A percentile compares a stretch with the other conserved stretches of the same genome.
phyloP scores from a whole-genome alignment of 2,329 filamentous ascomycete species.

The Gliomastix tumulicola region DNA sequence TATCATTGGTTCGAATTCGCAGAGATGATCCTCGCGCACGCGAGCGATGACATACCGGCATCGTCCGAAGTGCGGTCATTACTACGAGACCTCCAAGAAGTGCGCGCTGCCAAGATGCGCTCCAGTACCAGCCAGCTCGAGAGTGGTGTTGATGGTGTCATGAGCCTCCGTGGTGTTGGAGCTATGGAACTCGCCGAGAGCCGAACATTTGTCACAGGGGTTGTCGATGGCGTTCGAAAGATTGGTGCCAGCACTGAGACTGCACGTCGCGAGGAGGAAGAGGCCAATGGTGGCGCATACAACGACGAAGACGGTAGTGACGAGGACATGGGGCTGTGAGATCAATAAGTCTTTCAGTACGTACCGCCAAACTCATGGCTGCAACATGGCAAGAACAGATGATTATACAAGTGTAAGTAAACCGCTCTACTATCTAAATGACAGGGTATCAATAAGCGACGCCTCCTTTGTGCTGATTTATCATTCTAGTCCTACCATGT shows the following conservation, averaged over 20 bases:
- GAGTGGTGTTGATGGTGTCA: conserved; percentile 63
- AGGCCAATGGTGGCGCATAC: conserved; percentile 53
- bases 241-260: conserved; percentile 77
- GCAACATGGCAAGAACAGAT: too few relatives aligned
- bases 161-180: conserved; percentile 67
- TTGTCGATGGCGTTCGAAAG: conserved; percentile 81
- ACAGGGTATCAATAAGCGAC: too few relatives aligned
- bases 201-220: conserved; percentile 73
- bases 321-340: conserved; percentile 42
- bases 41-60: conserved; percentile 71
- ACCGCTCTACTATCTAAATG: too few relatives aligned
- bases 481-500: too few relatives aligned
- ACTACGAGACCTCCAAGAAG: conserved; percentile 77
- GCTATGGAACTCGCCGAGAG: conserved; percentile 90
- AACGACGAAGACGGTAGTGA: conserved; percentile 56
- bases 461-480: too few relatives aligned
- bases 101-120: conserved; percentile 82
- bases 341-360: too few relatives aligned
- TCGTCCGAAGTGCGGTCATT: conserved; percentile 68
- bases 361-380: too few relatives aligned
- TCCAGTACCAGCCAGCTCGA: conserved; percentile 67
- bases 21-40: conserved; percentile 79
- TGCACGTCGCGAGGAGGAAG: conserved; percentile 69
- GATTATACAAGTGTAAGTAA: too few relatives aligned
- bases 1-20: conserved; percentile 95